A percentile compares a stretch with the other conserved stretches of the same genome.
These are phyloP conservation scores for Chalciporus sphaerocephalus DNA, from an alignment of 768 basidiomycete species.

Conservation along the genomic window DNA sequence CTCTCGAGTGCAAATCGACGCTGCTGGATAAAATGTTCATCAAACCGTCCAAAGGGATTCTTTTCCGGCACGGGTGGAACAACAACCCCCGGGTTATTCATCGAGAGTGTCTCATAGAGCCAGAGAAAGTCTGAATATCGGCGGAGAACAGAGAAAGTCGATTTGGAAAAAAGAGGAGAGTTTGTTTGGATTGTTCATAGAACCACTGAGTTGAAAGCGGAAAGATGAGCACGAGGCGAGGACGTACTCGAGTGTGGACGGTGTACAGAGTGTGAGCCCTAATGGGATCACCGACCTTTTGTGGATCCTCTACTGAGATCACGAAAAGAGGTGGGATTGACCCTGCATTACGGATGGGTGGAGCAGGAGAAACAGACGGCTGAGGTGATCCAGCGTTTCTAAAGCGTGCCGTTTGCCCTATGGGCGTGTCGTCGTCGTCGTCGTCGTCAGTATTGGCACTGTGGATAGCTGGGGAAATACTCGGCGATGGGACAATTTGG, in stretches of 20 bases:
- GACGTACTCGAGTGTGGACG: slow-evolving; percentile 76
- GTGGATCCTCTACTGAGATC: slow-evolving; percentile 94
- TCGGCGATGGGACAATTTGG: slow-evolving; percentile 10
- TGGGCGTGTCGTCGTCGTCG: slow-evolving; percentile 68
- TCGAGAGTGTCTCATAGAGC: slow-evolving; percentile 83
- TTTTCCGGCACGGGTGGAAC: slow-evolving; percentile 97
- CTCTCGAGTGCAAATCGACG: slow-evolving; percentile 80
- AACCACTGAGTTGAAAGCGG: neutral
- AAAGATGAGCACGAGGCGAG: neutral
- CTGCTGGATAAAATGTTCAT: slow-evolving; percentile 86
- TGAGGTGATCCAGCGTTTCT: slow-evolving; percentile 28
- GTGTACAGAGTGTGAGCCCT: slow-evolving; percentile 95
- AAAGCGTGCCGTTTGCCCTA: slow-evolving; percentile 43
- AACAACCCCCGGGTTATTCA: slow-evolving; percentile 94
- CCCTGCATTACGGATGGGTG: slow-evolving; percentile 33
- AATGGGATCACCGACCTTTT: slow-evolving; percentile 94
- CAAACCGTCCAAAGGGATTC: slow-evolving; percentile 88
- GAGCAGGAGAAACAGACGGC: slow-evolving; percentile 13
- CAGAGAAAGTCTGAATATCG: slow-evolving; percentile 97
- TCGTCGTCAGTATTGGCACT: slow-evolving; percentile 44
- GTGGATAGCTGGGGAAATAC: slow-evolving; percentile 20
- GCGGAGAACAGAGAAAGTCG: slow-evolving; percentile 88
- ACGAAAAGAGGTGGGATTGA: slow-evolving; percentile 67
- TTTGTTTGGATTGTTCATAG: slow-evolving; percentile 55
- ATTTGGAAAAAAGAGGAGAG: slow-evolving; percentile 77